Percentiles rank a stretch among this genome's conserved stretches.
Evolutionary conservation across 305 asterid species (phyloP).

Genomic region (Fraxinus latifolia): DNA sequence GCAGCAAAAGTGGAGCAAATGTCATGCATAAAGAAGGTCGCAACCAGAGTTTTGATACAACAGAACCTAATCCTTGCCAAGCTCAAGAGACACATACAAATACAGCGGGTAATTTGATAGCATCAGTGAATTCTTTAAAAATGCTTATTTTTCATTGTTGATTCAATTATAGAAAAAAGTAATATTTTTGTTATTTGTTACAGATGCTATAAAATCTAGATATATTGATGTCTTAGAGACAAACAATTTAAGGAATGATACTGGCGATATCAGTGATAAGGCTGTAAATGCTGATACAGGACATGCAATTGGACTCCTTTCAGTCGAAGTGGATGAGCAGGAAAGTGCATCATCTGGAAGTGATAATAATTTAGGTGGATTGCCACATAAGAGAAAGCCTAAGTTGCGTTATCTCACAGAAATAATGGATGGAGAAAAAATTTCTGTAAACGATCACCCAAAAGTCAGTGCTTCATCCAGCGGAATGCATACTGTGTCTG

Average conservation of each 20-base stretch:
- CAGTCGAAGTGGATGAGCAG: conserved; percentile 16
- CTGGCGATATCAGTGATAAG: not conserved
- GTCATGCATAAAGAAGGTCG: not conserved
- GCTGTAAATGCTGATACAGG: not conserved
- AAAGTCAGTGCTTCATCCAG: conserved; percentile 24
- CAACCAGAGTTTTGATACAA: not conserved
- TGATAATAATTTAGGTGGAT: conserved; percentile 21
- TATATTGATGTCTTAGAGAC: not conserved
- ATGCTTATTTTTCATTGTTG: not conserved
- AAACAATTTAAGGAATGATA: not conserved
- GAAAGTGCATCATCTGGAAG: conserved; percentile 36
- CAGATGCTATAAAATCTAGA: conserved; percentile 24
- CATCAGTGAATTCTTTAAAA: not conserved
- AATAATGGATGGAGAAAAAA: conserved; percentile 39
- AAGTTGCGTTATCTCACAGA: conserved; percentile 52
- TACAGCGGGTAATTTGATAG: not conserved
- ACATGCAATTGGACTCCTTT: conserved; percentile 15
- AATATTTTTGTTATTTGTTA: not conserved
- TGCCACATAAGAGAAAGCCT: conserved; percentile 34
- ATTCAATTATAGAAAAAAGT: not conserved
- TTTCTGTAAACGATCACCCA: conserved; percentile 13
- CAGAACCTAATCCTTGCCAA: not conserved
- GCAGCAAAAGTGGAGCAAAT: not conserved
- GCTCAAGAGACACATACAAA: not conserved
- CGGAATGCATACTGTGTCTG: conserved; percentile 18